These are phyloP conservation scores for Brachypodium distachyon DNA, from an alignment of 202 grass and related monocot species.

Conservation along the genomic window DNA sequence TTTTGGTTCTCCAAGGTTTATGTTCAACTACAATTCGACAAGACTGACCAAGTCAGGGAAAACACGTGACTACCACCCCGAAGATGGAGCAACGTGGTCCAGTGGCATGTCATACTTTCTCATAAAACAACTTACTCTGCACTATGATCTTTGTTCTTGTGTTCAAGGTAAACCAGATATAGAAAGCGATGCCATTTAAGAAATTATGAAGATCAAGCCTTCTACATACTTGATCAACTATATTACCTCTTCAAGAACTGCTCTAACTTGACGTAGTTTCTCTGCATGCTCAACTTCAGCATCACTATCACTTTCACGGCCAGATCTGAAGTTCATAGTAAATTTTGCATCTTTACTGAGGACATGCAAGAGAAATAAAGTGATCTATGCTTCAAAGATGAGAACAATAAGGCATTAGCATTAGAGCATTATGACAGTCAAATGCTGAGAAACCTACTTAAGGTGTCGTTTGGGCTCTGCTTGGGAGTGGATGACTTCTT, in stretches of 20 bases:
- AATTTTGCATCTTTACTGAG: constrained; percentile 2
- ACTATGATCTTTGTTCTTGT: neutral
- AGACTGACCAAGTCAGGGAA: neutral
- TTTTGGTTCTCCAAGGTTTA: neutral
- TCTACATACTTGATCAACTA: neutral
- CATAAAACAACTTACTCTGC: neutral
- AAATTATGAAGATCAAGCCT: neutral
- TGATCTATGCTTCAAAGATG: constrained; percentile 4
- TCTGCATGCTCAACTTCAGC: constrained; percentile 91
- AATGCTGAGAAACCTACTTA: neutral
- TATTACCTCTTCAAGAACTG: constrained; percentile 94
- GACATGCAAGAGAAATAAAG: neutral
- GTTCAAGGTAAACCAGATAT: neutral
- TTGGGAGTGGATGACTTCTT: neutral
- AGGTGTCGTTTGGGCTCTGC: neutral
- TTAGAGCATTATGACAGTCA: neutral
- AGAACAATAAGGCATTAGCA: neutral
- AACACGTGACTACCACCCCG: neutral
- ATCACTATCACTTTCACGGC: constrained; percentile 98
- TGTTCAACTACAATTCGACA: neutral
- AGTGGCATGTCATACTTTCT: too few relatives aligned
- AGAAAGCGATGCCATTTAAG: neutral
- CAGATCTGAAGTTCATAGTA: constrained; percentile 55
- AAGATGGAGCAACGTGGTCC: neutral
- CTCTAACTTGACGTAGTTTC: constrained; percentile 99